These are phyloP conservation scores for Mentha longifolia DNA, from an alignment of 257 asterid genomes.

Conservation along the genomic window DNA sequence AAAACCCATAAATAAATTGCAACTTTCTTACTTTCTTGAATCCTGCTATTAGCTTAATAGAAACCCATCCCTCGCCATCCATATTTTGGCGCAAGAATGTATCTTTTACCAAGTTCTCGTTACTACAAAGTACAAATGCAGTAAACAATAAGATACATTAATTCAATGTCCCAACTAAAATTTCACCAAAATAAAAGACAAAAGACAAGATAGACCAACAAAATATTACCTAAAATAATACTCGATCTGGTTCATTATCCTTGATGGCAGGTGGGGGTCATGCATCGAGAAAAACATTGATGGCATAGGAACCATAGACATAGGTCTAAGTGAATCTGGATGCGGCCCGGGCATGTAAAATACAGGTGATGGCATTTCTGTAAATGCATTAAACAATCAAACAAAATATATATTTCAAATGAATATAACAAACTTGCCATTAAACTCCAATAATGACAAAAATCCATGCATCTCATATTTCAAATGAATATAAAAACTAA, in stretches of 20 bases:
- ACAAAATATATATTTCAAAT: not conserved
- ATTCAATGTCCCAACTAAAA: too few relatives aligned
- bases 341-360: slow-evolving; percentile 52
- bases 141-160: too few relatives aligned
- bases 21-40: slow-evolving; percentile 57
- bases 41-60: slow-evolving; percentile 65
- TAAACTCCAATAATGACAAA: too few relatives aligned
- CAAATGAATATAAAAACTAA: slow-evolving; percentile 5
- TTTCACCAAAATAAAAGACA: not conserved
- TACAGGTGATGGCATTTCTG: slow-evolving; percentile 59
- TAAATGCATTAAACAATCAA: slow-evolving; percentile 32
- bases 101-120: slow-evolving; percentile 69
- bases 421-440: slow-evolving; percentile 29
- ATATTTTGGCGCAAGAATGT: slow-evolving; percentile 60
- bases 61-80: slow-evolving; percentile 81
- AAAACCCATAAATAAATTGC: not conserved
- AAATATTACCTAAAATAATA: slow-evolving; percentile 71
- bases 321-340: slow-evolving; percentile 57
- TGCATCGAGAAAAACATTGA: slow-evolving; percentile 43
- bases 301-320: slow-evolving; percentile 55
- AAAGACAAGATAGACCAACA: not conserved
- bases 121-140: slow-evolving; percentile 41
- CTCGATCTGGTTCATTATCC: slow-evolving; percentile 66
- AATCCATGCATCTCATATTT: too few relatives aligned
- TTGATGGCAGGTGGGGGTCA: slow-evolving; percentile 61